These are phyloP conservation scores for Suillus plorans DNA, from an alignment of 768 basidiomycete genomes.

Conservation along the genomic window DNA sequence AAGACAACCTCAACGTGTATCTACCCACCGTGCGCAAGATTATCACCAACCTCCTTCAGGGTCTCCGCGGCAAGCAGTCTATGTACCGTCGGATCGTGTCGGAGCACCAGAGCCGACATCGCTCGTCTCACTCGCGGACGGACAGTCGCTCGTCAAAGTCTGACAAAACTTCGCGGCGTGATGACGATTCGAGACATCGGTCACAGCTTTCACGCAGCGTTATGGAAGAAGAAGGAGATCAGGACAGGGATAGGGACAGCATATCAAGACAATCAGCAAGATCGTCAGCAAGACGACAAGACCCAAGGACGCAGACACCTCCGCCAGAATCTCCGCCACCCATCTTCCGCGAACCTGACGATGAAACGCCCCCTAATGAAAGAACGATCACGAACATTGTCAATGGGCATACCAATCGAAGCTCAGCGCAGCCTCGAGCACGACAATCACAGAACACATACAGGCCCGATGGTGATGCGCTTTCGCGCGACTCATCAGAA, in stretches of 20 bases:
- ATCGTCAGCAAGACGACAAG: constrained; percentile 38
- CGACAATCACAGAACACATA: constrained; percentile 15
- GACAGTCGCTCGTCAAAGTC: constrained; percentile 60
- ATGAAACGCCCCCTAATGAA: constrained; percentile 22
- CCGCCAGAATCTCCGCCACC: constrained; percentile 28
- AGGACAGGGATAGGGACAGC: constrained; percentile 35
- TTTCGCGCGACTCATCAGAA: constrained; percentile 13
- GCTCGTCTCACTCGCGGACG: constrained; percentile 53
- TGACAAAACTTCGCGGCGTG: constrained; percentile 37
- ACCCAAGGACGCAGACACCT: constrained; percentile 18
- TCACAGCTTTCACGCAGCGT: constrained; percentile 46
- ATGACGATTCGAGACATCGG: constrained; percentile 47
- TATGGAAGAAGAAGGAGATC: constrained; percentile 36
- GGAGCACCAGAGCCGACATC: constrained; percentile 52
- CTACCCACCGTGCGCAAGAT: constrained; percentile 89
- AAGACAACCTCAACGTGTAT: constrained; percentile 83
- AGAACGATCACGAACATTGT: neutral
- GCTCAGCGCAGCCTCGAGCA: constrained; percentile 14
- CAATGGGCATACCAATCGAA: constrained; percentile 16
- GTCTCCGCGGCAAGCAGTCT: constrained; percentile 89
- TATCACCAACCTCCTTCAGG: constrained; percentile 90
- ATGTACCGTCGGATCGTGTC: constrained; percentile 77
- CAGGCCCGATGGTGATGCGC: constrained; percentile 6
- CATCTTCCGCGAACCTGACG: constrained; percentile 33
- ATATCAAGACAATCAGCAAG: constrained; percentile 41